Conservation (phyloP, 176 grass and related monocot genomes). For the Bonia amplexicaulis region DNA sequence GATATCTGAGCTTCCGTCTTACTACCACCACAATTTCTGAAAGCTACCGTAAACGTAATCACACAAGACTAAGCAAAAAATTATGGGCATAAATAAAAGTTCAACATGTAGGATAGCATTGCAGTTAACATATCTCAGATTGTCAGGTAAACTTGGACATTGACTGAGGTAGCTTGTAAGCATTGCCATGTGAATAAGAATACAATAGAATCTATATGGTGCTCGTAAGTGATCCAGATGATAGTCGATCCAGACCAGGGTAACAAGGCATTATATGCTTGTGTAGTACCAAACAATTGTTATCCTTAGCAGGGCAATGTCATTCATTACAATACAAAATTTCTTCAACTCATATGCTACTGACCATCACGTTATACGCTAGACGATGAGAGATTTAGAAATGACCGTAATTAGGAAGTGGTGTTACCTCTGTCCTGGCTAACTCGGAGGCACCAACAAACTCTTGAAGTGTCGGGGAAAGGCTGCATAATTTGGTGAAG, state of each 20-base stretch:
- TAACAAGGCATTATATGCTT: conserved; percentile 13
- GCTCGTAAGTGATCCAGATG: conserved; percentile 1
- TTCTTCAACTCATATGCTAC: conserved; percentile 4
- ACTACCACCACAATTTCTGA: not conserved
- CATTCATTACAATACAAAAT: conserved; percentile 7
- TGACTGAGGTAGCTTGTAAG: not conserved
- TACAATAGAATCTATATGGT: not conserved
- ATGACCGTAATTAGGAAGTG: not conserved
- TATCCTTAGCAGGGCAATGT: not conserved
- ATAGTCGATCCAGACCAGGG: not conserved
- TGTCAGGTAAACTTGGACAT: conserved; percentile 7
- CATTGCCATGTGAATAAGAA: conserved; percentile 3
- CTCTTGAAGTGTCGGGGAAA: conserved; percentile 79
- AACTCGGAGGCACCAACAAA: conserved; percentile 77
- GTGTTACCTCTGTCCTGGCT: conserved; percentile 96
- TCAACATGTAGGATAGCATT: not conserved
- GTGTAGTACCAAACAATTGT: conserved; percentile 3
- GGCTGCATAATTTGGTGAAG: conserved; percentile 89
- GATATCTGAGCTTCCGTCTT: too few relatives aligned
- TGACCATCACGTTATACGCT: conserved; percentile 7
- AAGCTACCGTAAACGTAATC: not conserved
- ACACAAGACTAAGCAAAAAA: not conserved
- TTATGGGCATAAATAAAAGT: not conserved
- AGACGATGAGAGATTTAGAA: not conserved
- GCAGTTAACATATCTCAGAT: not conserved